These are phyloP conservation scores for Chimonanthus praecox DNA, from an alignment of 164 flowering plant genomes.

Conservation along the genomic window DNA sequence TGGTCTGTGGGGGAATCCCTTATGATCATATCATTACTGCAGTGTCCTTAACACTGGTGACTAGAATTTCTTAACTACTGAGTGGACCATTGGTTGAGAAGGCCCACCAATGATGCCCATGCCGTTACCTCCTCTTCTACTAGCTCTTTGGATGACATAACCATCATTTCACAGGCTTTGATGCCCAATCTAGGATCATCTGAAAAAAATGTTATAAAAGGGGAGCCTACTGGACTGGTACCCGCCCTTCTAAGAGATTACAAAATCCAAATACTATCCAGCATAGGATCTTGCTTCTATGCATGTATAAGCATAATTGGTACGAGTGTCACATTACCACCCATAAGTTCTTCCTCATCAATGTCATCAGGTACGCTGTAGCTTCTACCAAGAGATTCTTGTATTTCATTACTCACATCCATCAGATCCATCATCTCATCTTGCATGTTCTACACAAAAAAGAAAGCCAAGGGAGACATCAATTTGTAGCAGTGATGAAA, in stretches of 20 bases:
- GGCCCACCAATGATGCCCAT: background rate
- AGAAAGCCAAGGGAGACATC: background rate
- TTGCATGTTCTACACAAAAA: slow-evolving; percentile 66
- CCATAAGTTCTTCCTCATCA: slow-evolving; percentile 96
- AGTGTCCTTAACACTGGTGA: background rate
- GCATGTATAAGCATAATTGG: background rate
- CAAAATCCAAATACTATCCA: background rate
- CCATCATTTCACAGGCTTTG: background rate
- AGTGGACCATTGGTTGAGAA: background rate
- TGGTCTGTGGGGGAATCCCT: too few species aligned
- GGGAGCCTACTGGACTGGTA: background rate
- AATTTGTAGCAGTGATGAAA: background rate
- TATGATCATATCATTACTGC: background rate
- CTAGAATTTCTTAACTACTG: background rate
- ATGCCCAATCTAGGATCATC: background rate
- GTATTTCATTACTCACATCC: slow-evolving; percentile 91
- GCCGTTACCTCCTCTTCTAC: background rate
- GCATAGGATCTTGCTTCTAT: background rate
- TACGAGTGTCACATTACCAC: slow-evolving; percentile 52
- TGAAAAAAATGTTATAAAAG: background rate
- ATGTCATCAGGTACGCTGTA: slow-evolving; percentile 95
- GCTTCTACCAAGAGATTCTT: slow-evolving; percentile 95
- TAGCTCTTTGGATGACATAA: background rate
- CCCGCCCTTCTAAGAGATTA: background rate
- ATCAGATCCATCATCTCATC: slow-evolving; percentile 99